Evolutionary conservation across 2,329 filamentous ascomycete genomes (phyloP).

Genomic region (Periglandula ipomoeae): DNA sequence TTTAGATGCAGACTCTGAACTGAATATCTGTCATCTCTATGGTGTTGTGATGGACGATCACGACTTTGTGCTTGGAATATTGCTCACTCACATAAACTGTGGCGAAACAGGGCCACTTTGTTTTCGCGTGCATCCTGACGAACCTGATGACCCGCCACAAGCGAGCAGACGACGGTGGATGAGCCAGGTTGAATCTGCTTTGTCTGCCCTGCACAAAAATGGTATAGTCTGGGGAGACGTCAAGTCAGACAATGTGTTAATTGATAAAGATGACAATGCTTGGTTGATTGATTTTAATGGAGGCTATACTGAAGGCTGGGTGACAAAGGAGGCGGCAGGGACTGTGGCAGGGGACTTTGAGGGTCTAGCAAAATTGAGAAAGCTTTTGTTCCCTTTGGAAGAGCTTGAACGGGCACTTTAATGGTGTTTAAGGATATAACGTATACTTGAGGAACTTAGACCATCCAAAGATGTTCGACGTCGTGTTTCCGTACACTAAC

Average conservation of each 20-base stretch:
- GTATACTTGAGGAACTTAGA: too few relatives aligned
- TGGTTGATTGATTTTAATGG: constrained; percentile 24
- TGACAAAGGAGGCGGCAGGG: background rate
- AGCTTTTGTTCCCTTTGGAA: background rate
- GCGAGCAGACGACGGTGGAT: constrained; percentile 11
- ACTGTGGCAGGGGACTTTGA: background rate
- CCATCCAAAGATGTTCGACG: too few relatives aligned
- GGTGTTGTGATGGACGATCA: constrained; percentile 13
- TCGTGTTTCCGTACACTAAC: too few relatives aligned
- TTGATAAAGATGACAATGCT: constrained; percentile 18
- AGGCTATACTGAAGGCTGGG: constrained; percentile 6
- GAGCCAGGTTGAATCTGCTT: constrained; percentile 8
- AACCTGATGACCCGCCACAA: constrained; percentile 7
- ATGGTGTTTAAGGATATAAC: too few relatives aligned
- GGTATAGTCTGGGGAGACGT: constrained; percentile 23
- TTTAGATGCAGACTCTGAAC: constrained; percentile 3
- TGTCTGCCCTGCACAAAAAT: constrained; percentile 12
- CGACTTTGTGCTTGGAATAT: constrained; percentile 10
- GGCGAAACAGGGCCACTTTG: background rate
- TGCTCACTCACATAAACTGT: constrained; percentile 10
- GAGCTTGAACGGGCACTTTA: too few relatives aligned
- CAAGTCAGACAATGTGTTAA: constrained; percentile 22
- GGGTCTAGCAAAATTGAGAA: background rate
- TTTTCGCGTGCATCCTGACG: background rate
- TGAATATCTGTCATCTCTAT: constrained; percentile 12